Evolutionary conservation across 768 basidiomycete species (phyloP).

Genomic region (Tylopilus subfusipes): DNA sequence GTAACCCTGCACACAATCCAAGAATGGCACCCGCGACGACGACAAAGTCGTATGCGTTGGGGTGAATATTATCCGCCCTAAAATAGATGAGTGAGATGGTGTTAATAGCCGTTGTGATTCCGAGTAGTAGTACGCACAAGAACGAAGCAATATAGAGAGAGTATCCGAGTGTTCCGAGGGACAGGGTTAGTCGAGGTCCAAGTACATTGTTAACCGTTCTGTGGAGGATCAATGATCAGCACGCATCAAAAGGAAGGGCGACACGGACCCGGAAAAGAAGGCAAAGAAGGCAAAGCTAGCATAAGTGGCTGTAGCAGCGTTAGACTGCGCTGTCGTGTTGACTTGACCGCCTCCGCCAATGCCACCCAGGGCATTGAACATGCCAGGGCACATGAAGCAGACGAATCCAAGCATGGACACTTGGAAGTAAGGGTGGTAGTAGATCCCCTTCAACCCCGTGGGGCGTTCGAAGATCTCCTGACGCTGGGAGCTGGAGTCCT

Average conservation of each 20-base stretch:
- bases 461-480: constrained; percentile 43
- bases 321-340: constrained; percentile 60
- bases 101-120: neutral
- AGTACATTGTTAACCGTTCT: constrained; percentile 80
- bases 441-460: constrained; percentile 50
- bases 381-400: constrained; percentile 56
- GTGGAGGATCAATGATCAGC: neutral
- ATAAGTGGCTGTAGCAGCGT: constrained; percentile 69
- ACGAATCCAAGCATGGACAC: constrained; percentile 65
- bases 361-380: constrained; percentile 79
- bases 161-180: constrained; percentile 74
- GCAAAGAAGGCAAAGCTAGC: constrained; percentile 56
- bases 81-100: neutral
- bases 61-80: constrained; percentile 71
- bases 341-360: constrained; percentile 78
- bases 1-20: constrained; percentile 64
- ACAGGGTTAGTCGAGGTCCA: constrained; percentile 70
- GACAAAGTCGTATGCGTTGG: constrained; percentile 56
- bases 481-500: constrained; percentile 27
- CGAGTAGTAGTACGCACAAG: constrained; percentile 45
- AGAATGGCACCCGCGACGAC: constrained; percentile 70
- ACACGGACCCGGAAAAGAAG: constrained; percentile 67
- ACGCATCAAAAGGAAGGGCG: neutral
- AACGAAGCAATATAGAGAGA: constrained; percentile 71
- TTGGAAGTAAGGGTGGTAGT: constrained; percentile 47